A percentile compares a stretch with the other conserved stretches of the same genome.
phyloP scores from a whole-genome alignment of 78 protist genomes.

The Dictyostelium firmibasis region DNA sequence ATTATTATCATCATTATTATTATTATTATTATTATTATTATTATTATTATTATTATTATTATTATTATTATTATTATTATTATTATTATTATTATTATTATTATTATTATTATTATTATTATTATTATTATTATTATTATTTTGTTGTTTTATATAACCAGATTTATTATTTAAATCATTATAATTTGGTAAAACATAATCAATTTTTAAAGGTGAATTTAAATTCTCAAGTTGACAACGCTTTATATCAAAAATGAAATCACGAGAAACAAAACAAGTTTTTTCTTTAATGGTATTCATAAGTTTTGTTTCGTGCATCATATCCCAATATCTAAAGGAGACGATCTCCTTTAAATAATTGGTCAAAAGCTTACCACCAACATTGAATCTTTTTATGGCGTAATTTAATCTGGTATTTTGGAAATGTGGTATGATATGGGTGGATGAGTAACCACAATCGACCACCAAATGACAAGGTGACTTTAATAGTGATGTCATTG shows the following conservation, averaged over 20 bases:
- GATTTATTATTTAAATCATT: conserved; percentile 16
- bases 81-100: neutral
- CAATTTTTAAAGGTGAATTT: neutral
- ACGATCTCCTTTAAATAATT: conserved; percentile 86
- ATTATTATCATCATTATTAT: neutral
- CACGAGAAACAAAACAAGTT: conserved; percentile 79
- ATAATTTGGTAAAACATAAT: conserved; percentile 88
- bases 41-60: too few species aligned
- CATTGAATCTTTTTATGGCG: conserved; percentile 71
- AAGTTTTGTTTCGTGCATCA: conserved; percentile 90
- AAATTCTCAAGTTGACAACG: neutral
- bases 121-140: neutral
- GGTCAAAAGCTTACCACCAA: conserved; percentile 89
- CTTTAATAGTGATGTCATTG: neutral
- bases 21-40: too few species aligned
- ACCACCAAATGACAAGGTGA: conserved; percentile 83
- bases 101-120: neutral
- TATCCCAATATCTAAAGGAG: conserved; percentile 80
- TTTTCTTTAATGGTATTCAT: conserved; percentile 85
- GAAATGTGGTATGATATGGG: conserved; percentile 81
- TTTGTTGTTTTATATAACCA: conserved; percentile 1
- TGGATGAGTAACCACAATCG: conserved; percentile 85
- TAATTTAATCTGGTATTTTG: conserved; percentile 48
- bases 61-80: conserved; percentile 6
- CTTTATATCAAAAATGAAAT: conserved; percentile 55